Evolutionary conservation across 2,329 filamentous ascomycete genomes (phyloP).

Genomic region (Talaromyces pinophilus): DNA sequence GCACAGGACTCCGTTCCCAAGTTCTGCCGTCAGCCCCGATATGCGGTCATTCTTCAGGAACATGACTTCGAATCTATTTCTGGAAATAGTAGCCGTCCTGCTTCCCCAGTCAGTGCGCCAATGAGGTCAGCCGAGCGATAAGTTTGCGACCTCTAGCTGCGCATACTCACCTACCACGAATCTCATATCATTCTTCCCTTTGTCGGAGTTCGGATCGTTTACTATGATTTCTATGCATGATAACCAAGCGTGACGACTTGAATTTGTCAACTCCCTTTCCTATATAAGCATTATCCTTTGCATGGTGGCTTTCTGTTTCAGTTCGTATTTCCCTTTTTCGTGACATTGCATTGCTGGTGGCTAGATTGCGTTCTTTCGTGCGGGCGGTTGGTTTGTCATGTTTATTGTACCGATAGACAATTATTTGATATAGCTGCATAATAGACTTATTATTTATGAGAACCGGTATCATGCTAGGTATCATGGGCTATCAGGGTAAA

Average conservation of each 20-base stretch:
- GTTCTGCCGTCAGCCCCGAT: constrained; percentile 64
- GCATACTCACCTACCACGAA: not conserved
- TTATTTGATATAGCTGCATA: not conserved
- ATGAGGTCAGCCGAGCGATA: constrained; percentile 12
- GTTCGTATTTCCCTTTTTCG: not conserved
- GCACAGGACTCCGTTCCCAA: constrained; percentile 64
- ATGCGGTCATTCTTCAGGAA: constrained; percentile 59
- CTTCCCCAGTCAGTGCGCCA: constrained; percentile 11
- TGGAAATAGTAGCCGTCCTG: not conserved
- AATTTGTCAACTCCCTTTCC: not conserved
- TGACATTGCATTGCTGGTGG: not conserved
- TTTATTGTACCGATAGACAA: not conserved
- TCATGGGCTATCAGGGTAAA: not conserved
- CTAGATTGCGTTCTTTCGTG: not conserved
- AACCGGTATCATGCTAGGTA: not conserved
- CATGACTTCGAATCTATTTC: constrained; percentile 54
- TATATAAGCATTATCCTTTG: not conserved
- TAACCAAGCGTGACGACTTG: not conserved
- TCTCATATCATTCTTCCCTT: not conserved
- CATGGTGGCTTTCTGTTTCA: not conserved
- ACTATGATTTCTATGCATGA: not conserved
- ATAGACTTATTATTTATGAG: not conserved
- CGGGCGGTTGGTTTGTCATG: not conserved
- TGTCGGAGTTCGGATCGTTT: not conserved
- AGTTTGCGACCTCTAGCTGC: not conserved